Evolutionary conservation across 805 yeast species (phyloP).

Genomic region (Priceomyces medius): DNA sequence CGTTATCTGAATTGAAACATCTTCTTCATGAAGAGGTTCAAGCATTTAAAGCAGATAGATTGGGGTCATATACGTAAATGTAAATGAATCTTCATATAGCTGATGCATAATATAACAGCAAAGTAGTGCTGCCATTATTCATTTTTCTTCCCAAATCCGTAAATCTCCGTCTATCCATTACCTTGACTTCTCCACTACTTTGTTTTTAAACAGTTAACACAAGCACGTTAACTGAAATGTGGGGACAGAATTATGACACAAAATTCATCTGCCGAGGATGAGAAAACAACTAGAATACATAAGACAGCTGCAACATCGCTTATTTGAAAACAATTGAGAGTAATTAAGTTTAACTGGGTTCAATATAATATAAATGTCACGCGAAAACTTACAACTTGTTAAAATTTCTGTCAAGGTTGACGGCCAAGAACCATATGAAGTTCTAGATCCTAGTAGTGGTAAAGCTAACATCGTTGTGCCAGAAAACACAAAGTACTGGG

Average conservation of each 20-base stretch:
- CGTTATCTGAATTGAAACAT: constrained; percentile 41
- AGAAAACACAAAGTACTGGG: constrained; percentile 33
- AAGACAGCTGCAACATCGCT: not conserved
- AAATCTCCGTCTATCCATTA: not conserved
- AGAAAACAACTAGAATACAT: not conserved
- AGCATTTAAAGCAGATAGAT: constrained; percentile 36
- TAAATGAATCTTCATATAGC: not conserved
- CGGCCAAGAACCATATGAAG: constrained; percentile 23
- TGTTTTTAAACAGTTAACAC: not conserved
- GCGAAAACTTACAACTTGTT: constrained; percentile 34
- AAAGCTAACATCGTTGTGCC: constrained; percentile 32
- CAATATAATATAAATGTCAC: constrained; percentile 10
- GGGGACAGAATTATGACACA: not conserved
- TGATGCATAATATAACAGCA: not conserved
- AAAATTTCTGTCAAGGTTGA: constrained; percentile 30
- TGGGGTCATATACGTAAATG: not conserved
- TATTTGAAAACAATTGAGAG: not conserved
- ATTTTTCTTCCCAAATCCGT: not conserved
- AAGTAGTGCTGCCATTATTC: not conserved
- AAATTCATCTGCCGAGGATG: not conserved
- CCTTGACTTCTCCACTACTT: not conserved
- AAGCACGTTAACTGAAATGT: not conserved
- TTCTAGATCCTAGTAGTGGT: constrained; percentile 29
- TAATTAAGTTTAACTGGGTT: not conserved
- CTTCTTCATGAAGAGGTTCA: constrained; percentile 54